Percentiles rank a stretch among this genome's conserved stretches.
Conservation (phyloP, 352 stramenopile genomes). For the Globisporangium orthogonon region DNA sequence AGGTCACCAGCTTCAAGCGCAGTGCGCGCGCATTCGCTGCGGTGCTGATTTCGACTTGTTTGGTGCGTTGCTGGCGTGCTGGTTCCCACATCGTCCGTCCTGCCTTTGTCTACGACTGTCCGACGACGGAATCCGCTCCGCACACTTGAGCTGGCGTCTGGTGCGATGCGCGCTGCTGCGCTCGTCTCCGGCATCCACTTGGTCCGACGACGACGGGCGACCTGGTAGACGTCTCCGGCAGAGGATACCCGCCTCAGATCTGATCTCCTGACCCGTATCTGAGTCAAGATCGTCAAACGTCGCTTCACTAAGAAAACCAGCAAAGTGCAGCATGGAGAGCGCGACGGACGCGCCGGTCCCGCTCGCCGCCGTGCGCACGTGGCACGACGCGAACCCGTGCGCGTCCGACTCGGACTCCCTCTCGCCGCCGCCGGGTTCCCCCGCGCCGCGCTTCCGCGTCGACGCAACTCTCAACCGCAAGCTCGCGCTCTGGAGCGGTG, state of each 20-base stretch:
- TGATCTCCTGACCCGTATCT: not conserved
- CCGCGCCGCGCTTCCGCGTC: slow-evolving; percentile 17
- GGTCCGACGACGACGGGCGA: too few species aligned
- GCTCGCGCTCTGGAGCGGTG: slow-evolving; percentile 49
- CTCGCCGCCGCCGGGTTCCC: slow-evolving; percentile 14
- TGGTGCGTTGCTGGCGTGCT: too few species aligned
- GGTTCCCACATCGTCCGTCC: too few species aligned
- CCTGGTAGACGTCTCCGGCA: too few species aligned
- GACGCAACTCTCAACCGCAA: slow-evolving; percentile 33
- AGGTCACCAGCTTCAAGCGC: not conserved
- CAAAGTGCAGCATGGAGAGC: not conserved
- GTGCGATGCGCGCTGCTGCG: too few species aligned
- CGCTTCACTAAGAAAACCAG: too few species aligned
- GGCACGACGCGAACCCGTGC: slow-evolving; percentile 8
- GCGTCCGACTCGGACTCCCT: not conserved
- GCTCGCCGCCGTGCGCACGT: slow-evolving; percentile 3
- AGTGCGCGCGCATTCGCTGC: not conserved
- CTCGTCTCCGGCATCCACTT: too few species aligned
- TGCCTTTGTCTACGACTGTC: too few species aligned
- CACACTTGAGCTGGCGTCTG: too few species aligned
- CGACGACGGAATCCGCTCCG: too few species aligned
- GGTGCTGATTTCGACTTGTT: not conserved
- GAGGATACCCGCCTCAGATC: too few species aligned
- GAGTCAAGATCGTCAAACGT: too few species aligned
- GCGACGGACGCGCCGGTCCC: not conserved